phyloP scores from a whole-genome alignment of 345 rosid species.

The Leavenworthia alabamica region DNA sequence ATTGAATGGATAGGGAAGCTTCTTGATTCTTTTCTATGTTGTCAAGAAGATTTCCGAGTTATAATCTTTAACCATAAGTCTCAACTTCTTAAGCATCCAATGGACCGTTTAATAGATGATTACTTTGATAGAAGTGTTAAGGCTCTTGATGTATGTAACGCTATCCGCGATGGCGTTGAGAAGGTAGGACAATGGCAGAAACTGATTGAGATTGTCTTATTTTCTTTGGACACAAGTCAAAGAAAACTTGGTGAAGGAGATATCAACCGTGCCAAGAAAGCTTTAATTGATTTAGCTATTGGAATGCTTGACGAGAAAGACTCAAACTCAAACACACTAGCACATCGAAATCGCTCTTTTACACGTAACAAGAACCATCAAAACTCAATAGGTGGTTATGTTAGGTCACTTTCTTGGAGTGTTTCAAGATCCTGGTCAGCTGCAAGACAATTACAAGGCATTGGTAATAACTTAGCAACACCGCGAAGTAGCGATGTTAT shows the following conservation, averaged over 20 bases:
- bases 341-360: constrained; percentile 72
- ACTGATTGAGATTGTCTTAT: constrained; percentile 51
- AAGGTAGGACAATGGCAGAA: constrained; percentile 59
- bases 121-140: constrained; percentile 61
- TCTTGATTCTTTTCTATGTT: constrained; percentile 44
- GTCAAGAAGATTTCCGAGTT: constrained; percentile 53
- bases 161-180: constrained; percentile 66
- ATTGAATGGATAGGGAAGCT: constrained; percentile 50
- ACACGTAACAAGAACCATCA: constrained; percentile 40
- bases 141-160: constrained; percentile 78
- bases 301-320: constrained; percentile 82
- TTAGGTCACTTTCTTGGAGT: constrained; percentile 83
- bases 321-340: constrained; percentile 36
- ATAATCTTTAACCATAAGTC: constrained; percentile 36
- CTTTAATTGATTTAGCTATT: constrained; percentile 59
- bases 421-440: constrained; percentile 95
- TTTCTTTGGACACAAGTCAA: constrained; percentile 38
- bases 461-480: constrained; percentile 47
- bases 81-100: constrained; percentile 30
- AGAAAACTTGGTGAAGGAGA: constrained; percentile 55
- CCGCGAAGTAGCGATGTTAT: constrained; percentile 51
- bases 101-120: constrained; percentile 50
- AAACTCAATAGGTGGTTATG: constrained; percentile 43
- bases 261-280: constrained; percentile 76
- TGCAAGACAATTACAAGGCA: constrained; percentile 67